Evolutionary conservation across 106 monocot genomes (phyloP).

Genomic region (Chionographis japonica): DNA sequence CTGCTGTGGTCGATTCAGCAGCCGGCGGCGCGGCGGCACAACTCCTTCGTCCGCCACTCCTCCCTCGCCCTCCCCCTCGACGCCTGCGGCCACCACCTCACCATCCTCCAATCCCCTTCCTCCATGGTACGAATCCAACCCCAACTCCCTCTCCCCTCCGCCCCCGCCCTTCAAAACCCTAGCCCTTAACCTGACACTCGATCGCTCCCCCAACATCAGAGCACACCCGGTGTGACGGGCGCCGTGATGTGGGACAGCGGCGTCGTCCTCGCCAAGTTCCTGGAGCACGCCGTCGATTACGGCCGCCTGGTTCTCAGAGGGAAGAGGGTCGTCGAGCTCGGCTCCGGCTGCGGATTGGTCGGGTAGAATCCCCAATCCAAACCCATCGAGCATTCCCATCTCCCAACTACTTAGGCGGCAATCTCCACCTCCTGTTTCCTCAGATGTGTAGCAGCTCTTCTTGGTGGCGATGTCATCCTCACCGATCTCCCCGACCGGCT

Average conservation of each 20-base stretch:
- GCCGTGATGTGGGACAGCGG: conserved; percentile 99
- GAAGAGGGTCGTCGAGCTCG: conserved; percentile 71
- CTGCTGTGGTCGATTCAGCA: conserved; percentile 74
- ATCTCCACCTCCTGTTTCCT: not conserved
- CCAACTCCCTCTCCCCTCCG: not conserved
- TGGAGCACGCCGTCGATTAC: conserved; percentile 82
- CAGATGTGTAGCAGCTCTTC: conserved; percentile 68
- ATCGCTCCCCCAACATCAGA: conserved; percentile 16
- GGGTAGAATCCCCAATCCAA: conserved; percentile 34
- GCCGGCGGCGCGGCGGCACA: conserved; percentile 51
- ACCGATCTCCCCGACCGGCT: conserved; percentile 88
- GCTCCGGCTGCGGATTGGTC: conserved; percentile 82
- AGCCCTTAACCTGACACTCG: not conserved
- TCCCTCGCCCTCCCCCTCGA: conserved; percentile 59
- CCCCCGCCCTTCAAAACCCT: too few species aligned
- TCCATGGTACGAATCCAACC: conserved; percentile 40
- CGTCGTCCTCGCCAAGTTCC: conserved; percentile 81
- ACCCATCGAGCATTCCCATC: not conserved
- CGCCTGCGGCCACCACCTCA: conserved; percentile 67
- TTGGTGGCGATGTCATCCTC: conserved; percentile 82
- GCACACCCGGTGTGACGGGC: conserved; percentile 82
- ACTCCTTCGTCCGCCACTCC: conserved; percentile 73
- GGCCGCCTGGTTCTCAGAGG: conserved; percentile 43
- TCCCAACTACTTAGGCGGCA: too few species aligned
- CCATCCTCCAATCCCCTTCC: conserved; percentile 78